Evolutionary conservation across 495 filamentous ascomycete genomes (phyloP).

Genomic region (Podospora sp.): DNA sequence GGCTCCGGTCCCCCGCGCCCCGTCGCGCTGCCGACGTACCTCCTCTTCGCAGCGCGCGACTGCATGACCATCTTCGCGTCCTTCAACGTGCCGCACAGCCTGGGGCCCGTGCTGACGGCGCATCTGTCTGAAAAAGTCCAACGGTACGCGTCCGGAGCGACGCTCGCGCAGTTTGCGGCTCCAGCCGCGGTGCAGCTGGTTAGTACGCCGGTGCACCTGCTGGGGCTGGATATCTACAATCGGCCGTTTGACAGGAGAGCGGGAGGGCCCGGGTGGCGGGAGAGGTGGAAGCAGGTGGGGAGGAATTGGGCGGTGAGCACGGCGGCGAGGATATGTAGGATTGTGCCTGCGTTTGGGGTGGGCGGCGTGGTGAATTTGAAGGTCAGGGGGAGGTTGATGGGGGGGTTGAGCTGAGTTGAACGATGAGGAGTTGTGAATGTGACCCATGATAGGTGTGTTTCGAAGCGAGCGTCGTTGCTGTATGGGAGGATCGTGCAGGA

Average conservation of each 20-base stretch:
- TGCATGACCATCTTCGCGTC: slow-evolving; percentile 90
- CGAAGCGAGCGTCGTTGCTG: neutral
- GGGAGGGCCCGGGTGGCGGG: slow-evolving; percentile 47
- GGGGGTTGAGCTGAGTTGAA: slow-evolving; percentile 36
- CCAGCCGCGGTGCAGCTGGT: slow-evolving; percentile 80
- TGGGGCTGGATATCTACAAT: slow-evolving; percentile 91
- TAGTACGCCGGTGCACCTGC: slow-evolving; percentile 84
- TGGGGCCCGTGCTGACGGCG: slow-evolving; percentile 66
- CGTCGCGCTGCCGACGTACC: slow-evolving; percentile 66
- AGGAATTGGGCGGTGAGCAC: slow-evolving; percentile 79
- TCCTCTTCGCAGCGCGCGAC: slow-evolving; percentile 81
- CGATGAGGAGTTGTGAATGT: neutral
- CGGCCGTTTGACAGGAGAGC: slow-evolving; percentile 47
- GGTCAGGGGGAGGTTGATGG: slow-evolving; percentile 61
- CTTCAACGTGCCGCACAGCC: slow-evolving; percentile 83
- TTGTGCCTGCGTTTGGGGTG: slow-evolving; percentile 91
- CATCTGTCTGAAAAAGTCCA: slow-evolving; percentile 53
- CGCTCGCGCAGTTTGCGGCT: slow-evolving; percentile 76
- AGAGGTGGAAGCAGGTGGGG: slow-evolving; percentile 64
- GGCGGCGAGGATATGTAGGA: slow-evolving; percentile 82
- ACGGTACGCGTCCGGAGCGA: slow-evolving; percentile 47
- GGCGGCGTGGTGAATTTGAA: slow-evolving; percentile 86
- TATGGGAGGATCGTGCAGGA: neutral
- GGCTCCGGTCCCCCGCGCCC: slow-evolving; percentile 50
- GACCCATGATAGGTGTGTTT: slow-evolving; percentile 7